These are phyloP conservation scores for Isatis lusitanica DNA, from an alignment of 441 rosid genomes.

Conservation along the genomic window DNA sequence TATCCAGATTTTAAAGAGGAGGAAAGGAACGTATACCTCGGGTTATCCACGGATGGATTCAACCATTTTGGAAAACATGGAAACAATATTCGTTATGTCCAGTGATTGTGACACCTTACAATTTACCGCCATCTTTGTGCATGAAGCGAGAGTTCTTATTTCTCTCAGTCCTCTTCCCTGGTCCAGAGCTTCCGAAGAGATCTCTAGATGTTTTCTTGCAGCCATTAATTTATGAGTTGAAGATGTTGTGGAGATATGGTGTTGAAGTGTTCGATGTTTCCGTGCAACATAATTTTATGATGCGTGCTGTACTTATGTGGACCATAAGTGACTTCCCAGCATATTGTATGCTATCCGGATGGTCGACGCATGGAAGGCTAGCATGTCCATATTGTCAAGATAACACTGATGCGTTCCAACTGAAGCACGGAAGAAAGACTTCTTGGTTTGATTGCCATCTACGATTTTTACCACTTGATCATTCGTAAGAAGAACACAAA, in stretches of 20 bases:
- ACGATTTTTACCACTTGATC: no score
- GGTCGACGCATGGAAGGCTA: neutral
- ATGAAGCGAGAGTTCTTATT: neutral
- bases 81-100: neutral
- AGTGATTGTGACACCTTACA: neutral
- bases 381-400: neutral
- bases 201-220: neutral
- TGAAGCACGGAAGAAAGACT: neutral
- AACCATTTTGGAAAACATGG: neutral
- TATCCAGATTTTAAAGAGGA: neutral
- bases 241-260: neutral
- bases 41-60: neutral
- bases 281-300: neutral
- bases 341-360: neutral
- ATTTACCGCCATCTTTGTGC: neutral
- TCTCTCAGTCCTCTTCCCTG: neutral
- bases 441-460: neutral
- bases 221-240: neutral
- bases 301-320: neutral
- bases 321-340: neutral
- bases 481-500: no score
- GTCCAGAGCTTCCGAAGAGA: neutral
- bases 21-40: neutral
- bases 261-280: neutral
- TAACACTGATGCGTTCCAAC: neutral